These are phyloP conservation scores for Prunus padus DNA, from an alignment of 306 rosid species.

Conservation along the genomic window DNA sequence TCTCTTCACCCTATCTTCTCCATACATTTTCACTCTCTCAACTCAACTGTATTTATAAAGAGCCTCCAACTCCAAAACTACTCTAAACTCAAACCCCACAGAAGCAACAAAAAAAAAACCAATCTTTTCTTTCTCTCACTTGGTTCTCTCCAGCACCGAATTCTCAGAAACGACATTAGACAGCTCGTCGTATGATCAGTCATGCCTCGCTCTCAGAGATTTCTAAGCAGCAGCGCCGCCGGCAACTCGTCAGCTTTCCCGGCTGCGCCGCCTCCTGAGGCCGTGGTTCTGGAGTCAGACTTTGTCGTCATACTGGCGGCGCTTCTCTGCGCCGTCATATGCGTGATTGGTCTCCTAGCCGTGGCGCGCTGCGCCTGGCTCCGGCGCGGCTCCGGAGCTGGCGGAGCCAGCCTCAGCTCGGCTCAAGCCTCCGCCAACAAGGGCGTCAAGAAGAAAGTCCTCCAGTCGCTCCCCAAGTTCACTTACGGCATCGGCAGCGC, in stretches of 20 bases:
- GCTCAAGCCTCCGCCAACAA: conserved; percentile 51
- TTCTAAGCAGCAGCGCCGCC: conserved; percentile 21
- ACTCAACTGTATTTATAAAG: not conserved
- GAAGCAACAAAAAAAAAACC: not conserved
- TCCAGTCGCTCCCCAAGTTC: conserved; percentile 70
- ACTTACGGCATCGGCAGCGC: conserved; percentile 30
- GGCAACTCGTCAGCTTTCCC: conserved; percentile 11
- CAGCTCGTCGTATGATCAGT: not conserved
- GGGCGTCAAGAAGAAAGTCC: conserved; percentile 74
- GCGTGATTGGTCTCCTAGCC: conserved; percentile 71
- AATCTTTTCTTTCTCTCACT: not conserved
- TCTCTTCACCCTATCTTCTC: not conserved
- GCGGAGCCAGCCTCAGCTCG: not conserved
- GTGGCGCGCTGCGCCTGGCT: conserved; percentile 87
- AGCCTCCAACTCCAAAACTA: not conserved
- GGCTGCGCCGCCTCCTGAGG: conserved; percentile 64
- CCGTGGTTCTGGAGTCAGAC: conserved; percentile 56
- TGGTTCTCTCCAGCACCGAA: not conserved
- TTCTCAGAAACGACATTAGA: too few relatives aligned
- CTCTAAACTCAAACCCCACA: not conserved
- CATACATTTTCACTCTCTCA: not conserved
- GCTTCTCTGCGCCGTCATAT: conserved; percentile 71
- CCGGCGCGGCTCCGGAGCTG: conserved; percentile 42
- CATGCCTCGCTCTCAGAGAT: conserved; percentile 49
- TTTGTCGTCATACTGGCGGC: conserved; percentile 77